Evolutionary conservation across 352 stramenopile genomes (phyloP), one percentile per base, ranked within the genome.

Genomic region (Nannochloropsis limnetica): DNA sequence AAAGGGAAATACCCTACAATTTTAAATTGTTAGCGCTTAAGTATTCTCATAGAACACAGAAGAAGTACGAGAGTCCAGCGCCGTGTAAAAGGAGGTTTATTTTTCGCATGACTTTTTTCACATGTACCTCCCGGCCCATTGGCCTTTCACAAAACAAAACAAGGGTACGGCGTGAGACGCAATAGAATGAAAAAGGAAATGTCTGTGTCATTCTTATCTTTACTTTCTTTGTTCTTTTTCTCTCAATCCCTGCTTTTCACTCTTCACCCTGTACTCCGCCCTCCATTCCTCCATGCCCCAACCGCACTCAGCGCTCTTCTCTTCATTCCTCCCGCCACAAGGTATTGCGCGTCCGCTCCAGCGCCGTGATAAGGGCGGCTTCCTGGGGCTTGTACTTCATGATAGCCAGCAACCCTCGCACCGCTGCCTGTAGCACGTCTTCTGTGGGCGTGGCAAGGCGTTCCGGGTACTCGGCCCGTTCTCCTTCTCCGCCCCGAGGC

Each of bases 341-440:
- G 1, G 61, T 74, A 20, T 74, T 74, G n/a, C 61, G 61, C 20
- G 61, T 74, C 22, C 61, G 61, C 3, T 74, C 61, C n/a, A 74
- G n/a, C 3, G 61, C 61, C 8, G 61, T 74, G 11, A 74, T 31
- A 29, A 74, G 61, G 3, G 61, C 61, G 9, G 61, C 3, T 31
- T 74, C n/a, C 25, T 74, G 61, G 22, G 61, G 61, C 11, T 74
- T 74, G 61, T 74, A 27, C 61, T 74, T 74, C 25, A 29, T 74
- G 61, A 20, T 74, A 28, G 61, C 61, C 15, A 74, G 61, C n/a
- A 74, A 25, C 22, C 61, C 61, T 17, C 20, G 61, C n/a, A 74
- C 61, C 11, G 25, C 61, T 22, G 25, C 20, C 61, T 25, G 9
- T 15, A 74, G 61, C 25, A 74, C 61, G 14, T 74, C 61, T 74